phyloP scores from a whole-genome alignment of 352 stramenopile species.

The Phytophthora syringae region DNA sequence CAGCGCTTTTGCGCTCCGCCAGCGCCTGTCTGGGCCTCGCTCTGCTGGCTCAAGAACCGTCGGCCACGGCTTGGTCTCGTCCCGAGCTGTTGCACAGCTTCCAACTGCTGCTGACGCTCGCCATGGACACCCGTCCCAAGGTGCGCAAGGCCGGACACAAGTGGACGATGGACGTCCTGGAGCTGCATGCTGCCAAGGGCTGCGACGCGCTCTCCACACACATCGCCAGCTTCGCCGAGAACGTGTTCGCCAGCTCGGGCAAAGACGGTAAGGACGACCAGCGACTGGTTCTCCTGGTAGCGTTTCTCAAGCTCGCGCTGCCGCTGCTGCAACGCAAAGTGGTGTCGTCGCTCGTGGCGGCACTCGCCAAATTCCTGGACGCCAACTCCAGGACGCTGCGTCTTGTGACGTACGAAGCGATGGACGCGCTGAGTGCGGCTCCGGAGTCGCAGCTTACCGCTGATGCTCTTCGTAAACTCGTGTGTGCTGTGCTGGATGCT shows the following conservation, averaged over 20 bases:
- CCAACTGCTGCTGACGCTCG: constrained; percentile 77
- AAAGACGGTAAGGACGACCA: constrained; percentile 71
- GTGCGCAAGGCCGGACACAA: constrained; percentile 84
- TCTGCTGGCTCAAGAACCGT: constrained; percentile 79
- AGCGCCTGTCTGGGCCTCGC: constrained; percentile 66
- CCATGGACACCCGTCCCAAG: constrained; percentile 84
- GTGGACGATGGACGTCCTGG: constrained; percentile 74
- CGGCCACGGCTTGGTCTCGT: constrained; percentile 60
- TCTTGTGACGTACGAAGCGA: constrained; percentile 79
- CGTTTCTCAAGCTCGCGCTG: constrained; percentile 80
- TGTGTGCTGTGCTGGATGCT: constrained; percentile 65
- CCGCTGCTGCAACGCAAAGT: constrained; percentile 85
- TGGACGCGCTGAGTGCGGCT: constrained; percentile 66
- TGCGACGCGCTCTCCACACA: constrained; percentile 86
- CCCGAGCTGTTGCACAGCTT: constrained; percentile 80
- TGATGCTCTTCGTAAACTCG: constrained; percentile 70
- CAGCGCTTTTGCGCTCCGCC: constrained; percentile 65
- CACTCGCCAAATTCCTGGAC: constrained; percentile 76
- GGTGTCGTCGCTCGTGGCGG: constrained; percentile 75
- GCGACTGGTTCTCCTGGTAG: constrained; percentile 77
- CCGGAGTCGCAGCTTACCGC: constrained; percentile 65
- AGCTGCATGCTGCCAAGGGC: constrained; percentile 70
- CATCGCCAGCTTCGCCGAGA: constrained; percentile 88
- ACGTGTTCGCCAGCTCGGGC: constrained; percentile 65
- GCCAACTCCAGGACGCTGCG: constrained; percentile 79